Base-by-base conservation (phyloP, 2,329 filamentous ascomycete genomes). In the Pseudogymnoascus sp. region DNA sequence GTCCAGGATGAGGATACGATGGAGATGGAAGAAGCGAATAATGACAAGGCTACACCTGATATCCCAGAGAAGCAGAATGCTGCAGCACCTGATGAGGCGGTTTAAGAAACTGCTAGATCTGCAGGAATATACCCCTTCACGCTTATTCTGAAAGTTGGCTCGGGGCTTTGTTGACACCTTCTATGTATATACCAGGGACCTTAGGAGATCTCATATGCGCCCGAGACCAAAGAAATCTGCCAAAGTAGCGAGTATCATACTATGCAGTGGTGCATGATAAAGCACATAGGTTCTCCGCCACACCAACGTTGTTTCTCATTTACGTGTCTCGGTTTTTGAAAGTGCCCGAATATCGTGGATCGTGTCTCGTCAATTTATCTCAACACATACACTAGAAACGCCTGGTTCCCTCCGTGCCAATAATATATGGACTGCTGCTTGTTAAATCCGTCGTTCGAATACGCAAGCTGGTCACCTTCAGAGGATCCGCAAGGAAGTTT, bases 171-270 rank as follows among this genome's bases (percentile, higher is more conserved):
- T 53, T 33, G 28, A 33, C 33, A 18, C 18, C 8, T 30, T 50
- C 47, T 50, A 53, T 53, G 47, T 33, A 53, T 53, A 33, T 33
- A 53, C 47, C 47, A 53, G 47, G 47, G 33, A 28, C 28, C 9
- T 30, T 4, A 20, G 8, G 18, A 33, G 33, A 14, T 28, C 18
- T 20, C 6, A 33, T 9, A 14, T 33, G n/a, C 15, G n/a, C 47
- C 28, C 28, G 28, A 33, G n/a, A 14, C 18, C 47, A 53, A 53
- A 53, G 28, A 20, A 7, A 20, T 7, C 28, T 33, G 8, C 7
- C 28, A 33, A 33, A 18, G n/a, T 5, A 18, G 11, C 28, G 5
- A 7, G n/a, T 33, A 14, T 12, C 43, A 30, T 50, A 25, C 9
- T 53, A 33, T 53, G 43, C 4, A 30, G n/a, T 4, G n/a, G n/a